Base-by-base conservation (phyloP, 768 basidiomycete species). In the Pulveroboletus sp. region DNA sequence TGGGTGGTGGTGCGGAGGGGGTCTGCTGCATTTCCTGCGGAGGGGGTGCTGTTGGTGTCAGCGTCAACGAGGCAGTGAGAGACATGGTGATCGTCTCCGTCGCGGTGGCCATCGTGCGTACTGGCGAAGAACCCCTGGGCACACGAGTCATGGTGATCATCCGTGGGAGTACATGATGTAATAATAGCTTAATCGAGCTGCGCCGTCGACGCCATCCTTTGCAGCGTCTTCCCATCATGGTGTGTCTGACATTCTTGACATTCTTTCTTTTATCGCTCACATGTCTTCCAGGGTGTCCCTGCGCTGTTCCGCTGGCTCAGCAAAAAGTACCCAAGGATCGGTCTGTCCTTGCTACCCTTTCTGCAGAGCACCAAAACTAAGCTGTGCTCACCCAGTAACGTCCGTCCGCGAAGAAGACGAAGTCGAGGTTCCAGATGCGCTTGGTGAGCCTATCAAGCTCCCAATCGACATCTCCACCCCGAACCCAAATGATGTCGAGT, bases 271-370 rank as follows among this genome's bases (percentile, higher is more conserved):
- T 65, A n/a, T n/a, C n/a, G n/a, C 11, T 54, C 33, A 12, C 42
- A n/a, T 27, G 35, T 34, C 34, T 48, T 54, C 11, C 50, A 95
- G 94, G 94, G 94, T 84, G 94, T 97, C 53, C 94, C 94, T 51
- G 95, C 95, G 40, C 80, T 97, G 54, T 98, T 98, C 73, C 85
- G 95, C 65, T 99, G 95, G 94, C 78, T 98, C 50, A 97, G 93
- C 68, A 94, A 88, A 76, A 97, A 97, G 70, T 99, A 99, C 68
- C 94, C 95, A 43, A 97, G 92, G 78, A 97, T 95, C 62, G 84
- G 93, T 90, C 50, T 45, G 85, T 75, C 21, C 12, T 14, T 4
- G 35, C 12, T 36, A 10, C 6, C 10, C 13, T 11, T 45, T 25
- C 37, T 25, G 1, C 8, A 29, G 29, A 19, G 9, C 4, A 2